Evolutionary conservation across 2,329 filamentous ascomycete genomes (phyloP).

Genomic region (Fusarium penzigii): DNA sequence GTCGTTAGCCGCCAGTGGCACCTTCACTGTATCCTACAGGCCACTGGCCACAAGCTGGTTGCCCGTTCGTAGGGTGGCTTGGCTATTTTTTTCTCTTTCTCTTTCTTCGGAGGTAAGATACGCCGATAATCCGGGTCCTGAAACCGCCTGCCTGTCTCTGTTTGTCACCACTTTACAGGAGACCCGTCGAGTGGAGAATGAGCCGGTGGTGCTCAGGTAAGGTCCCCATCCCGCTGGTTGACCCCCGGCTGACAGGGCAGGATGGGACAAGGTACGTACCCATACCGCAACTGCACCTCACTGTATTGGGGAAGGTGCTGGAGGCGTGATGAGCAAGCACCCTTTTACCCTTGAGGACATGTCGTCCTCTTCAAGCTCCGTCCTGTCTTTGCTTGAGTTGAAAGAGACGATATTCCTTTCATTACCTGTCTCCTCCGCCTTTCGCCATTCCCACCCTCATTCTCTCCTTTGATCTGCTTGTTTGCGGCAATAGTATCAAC

Average conservation of each 20-base stretch:
- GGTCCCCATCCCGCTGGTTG: too few relatives aligned
- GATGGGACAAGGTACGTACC: conserved; percentile 17
- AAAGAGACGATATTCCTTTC: not conserved
- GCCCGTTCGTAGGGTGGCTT: conserved; percentile 9
- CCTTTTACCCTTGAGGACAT: not conserved
- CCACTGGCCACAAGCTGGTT: conserved; percentile 8
- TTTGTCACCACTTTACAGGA: not conserved
- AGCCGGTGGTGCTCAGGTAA: too few relatives aligned
- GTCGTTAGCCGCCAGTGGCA: not conserved
- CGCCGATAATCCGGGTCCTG: conserved; percentile 21
- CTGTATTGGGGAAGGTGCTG: not conserved
- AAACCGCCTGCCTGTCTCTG: conserved; percentile 1
- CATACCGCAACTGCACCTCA: conserved; percentile 19
- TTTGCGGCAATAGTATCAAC: not conserved
- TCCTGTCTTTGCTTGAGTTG: not conserved
- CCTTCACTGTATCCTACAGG: not conserved
- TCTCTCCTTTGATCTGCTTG: not conserved
- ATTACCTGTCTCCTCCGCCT: not conserved
- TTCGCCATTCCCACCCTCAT: not conserved
- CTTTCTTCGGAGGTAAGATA: conserved; percentile 19
- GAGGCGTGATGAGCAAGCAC: not conserved
- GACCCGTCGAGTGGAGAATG: too few relatives aligned
- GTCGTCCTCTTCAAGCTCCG: not conserved
- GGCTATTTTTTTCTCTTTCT: conserved; percentile 6
- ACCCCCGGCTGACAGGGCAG: not conserved